These are phyloP conservation scores for Exsudoporus frostii DNA, from an alignment of 768 basidiomycete species.

Conservation along the genomic window DNA sequence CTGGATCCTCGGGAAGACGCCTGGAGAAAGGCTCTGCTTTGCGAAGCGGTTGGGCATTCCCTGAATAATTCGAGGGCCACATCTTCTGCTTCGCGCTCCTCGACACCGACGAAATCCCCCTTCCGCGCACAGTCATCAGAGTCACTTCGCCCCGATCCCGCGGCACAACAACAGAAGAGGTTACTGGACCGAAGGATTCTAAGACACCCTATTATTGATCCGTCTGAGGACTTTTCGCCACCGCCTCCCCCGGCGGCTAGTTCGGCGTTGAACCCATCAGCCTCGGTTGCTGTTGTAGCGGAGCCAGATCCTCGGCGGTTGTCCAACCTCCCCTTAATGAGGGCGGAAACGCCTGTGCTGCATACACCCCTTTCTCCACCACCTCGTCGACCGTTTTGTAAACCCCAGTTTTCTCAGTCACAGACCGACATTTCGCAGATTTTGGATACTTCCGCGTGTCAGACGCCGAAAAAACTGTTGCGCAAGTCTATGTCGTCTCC, in stretches of 20 bases:
- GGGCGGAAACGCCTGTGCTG: slow-evolving; percentile 66
- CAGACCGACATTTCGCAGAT: slow-evolving; percentile 47
- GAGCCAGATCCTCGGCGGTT: slow-evolving; percentile 35
- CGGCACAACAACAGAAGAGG: slow-evolving; percentile 24
- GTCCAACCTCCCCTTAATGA: slow-evolving; percentile 47
- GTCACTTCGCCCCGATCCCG: slow-evolving; percentile 17
- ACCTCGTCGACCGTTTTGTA: slow-evolving; percentile 46
- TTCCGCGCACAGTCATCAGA: slow-evolving; percentile 22
- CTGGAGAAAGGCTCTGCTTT: slow-evolving; percentile 75
- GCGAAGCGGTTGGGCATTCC: slow-evolving; percentile 77
- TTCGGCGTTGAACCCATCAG: slow-evolving; percentile 4
- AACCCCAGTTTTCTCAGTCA: slow-evolving; percentile 51
- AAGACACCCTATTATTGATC: slow-evolving; percentile 36
- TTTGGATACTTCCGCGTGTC: slow-evolving; percentile 1
- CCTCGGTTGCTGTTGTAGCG: slow-evolving; percentile 16
- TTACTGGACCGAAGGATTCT: slow-evolving; percentile 45
- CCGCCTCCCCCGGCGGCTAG: slow-evolving; percentile 17
- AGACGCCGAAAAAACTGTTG: slow-evolving; percentile 26
- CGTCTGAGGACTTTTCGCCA: slow-evolving; percentile 31
- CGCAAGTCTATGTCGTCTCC: slow-evolving; percentile 56
- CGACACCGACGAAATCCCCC: slow-evolving; percentile 37
- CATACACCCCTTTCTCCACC: slow-evolving; percentile 65
- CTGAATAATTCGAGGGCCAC: slow-evolving; percentile 56
- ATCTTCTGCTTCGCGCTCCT: slow-evolving; percentile 31
- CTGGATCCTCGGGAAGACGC: slow-evolving; percentile 55